A percentile compares a stretch with the other conserved stretches of the same genome.
These are phyloP conservation scores for Pseudogymnoascus sp. DNA, from an alignment of 2,329 filamentous ascomycete genomes.

Conservation along the genomic window DNA sequence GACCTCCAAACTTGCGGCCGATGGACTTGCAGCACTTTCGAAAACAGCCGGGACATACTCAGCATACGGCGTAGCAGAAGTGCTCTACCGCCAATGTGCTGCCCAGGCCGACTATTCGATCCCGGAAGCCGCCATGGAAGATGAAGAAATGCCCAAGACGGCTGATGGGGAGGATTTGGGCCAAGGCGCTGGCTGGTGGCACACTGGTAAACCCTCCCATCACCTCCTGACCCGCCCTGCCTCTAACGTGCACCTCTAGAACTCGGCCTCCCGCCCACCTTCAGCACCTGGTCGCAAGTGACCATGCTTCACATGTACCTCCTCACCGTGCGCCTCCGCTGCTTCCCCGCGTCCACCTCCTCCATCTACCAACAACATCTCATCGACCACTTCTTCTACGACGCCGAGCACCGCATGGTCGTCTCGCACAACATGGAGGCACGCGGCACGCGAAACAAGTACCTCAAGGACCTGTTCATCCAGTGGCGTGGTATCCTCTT, in stretches of 20 bases:
- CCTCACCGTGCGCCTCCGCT: slow-evolving; percentile 73
- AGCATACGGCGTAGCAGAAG: slow-evolving; percentile 71
- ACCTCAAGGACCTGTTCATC: slow-evolving; percentile 81
- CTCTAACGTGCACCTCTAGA: slow-evolving; percentile 41
- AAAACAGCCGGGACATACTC: slow-evolving; percentile 56
- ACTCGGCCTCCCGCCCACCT: slow-evolving; percentile 74
- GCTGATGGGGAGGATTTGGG: slow-evolving; percentile 79
- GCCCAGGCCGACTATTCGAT: slow-evolving; percentile 70
- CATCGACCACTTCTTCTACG: slow-evolving; percentile 91
- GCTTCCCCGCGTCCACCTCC: slow-evolving; percentile 62
- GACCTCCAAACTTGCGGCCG: slow-evolving; percentile 16
- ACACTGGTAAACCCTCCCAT: slow-evolving; percentile 54
- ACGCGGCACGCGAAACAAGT: slow-evolving; percentile 52
- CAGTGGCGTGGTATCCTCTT: slow-evolving; percentile 86
- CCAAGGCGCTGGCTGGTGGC: slow-evolving; percentile 69
- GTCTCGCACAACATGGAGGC: slow-evolving; percentile 65
- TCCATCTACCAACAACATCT: slow-evolving; percentile 81
- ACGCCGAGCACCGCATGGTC: slow-evolving; percentile 77
- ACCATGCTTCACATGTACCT: slow-evolving; percentile 97
- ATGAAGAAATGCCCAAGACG: slow-evolving; percentile 61
- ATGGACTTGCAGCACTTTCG: slow-evolving; percentile 22
- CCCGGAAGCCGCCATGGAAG: slow-evolving; percentile 57
- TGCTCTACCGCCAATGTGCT: slow-evolving; percentile 69
- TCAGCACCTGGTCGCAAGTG: slow-evolving; percentile 92
- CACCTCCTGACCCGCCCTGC: slow-evolving; percentile 10